Evolutionary conservation across 768 basidiomycete genomes (phyloP).

Genomic region (Pleurotus djamor): DNA sequence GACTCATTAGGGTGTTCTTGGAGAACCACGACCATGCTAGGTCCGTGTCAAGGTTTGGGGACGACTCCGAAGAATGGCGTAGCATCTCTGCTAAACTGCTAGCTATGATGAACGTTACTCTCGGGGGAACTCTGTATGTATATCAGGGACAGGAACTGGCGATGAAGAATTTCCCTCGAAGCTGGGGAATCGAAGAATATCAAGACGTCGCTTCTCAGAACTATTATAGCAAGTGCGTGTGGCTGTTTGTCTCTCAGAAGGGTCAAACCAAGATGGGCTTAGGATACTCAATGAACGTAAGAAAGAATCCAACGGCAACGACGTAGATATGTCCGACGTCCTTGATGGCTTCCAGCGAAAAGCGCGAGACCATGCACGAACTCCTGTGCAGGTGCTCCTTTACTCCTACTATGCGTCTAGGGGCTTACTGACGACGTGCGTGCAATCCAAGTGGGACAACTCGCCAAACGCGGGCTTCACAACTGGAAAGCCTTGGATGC

Average conservation of each 20-base stretch:
- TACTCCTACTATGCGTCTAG: not conserved
- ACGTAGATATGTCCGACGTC: slow-evolving; percentile 62
- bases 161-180: slow-evolving; percentile 56
- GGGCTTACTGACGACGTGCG: not conserved
- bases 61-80: slow-evolving; percentile 59
- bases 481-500: slow-evolving; percentile 68
- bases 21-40: slow-evolving; percentile 74
- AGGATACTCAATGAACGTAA: slow-evolving; percentile 39
- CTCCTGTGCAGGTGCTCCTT: slow-evolving; percentile 59
- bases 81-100: slow-evolving; percentile 62
- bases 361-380: slow-evolving; percentile 69
- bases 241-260: not conserved
- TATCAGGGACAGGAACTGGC: slow-evolving; percentile 80
- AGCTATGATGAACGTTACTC: slow-evolving; percentile 56
- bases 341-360: slow-evolving; percentile 56
- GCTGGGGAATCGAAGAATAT: slow-evolving; percentile 73
- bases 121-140: slow-evolving; percentile 66
- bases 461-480: slow-evolving; percentile 62
- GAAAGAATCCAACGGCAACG: slow-evolving; percentile 25
- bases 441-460: slow-evolving; percentile 48
- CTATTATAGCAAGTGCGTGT: slow-evolving; percentile 50
- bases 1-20: slow-evolving; percentile 45
- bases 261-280: not conserved
- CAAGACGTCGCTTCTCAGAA: slow-evolving; percentile 66
- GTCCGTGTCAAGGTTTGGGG: slow-evolving; percentile 63